Conservation (phyloP, 1,284 basidiomycete species). For the Bjerkandera adusta region DNA sequence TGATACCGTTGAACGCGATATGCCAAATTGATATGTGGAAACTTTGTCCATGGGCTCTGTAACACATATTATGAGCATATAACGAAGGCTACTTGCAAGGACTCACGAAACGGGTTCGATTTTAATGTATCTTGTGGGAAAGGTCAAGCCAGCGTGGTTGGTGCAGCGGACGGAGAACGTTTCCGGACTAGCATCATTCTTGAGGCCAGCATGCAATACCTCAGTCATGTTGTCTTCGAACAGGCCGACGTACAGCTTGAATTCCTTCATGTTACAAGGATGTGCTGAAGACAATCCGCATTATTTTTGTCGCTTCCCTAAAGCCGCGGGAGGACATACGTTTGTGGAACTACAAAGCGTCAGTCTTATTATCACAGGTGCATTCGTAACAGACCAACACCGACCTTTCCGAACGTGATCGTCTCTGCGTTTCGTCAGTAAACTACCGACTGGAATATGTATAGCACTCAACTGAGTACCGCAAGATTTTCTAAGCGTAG, state of each 20-base stretch:
- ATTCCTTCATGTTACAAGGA: slow-evolving; percentile 81
- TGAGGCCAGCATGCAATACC: slow-evolving; percentile 55
- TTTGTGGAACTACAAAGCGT: slow-evolving; percentile 46
- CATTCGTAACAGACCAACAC: slow-evolving; percentile 17
- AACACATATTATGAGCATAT: background rate
- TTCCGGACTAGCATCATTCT: slow-evolving; percentile 63
- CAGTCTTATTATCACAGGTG: background rate
- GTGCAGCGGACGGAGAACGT: slow-evolving; percentile 56
- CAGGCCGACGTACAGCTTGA: slow-evolving; percentile 66
- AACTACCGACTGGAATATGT: background rate
- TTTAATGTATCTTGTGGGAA: slow-evolving; percentile 69
- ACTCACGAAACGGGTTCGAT: slow-evolving; percentile 71
- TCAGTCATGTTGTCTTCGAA: slow-evolving; percentile 64
- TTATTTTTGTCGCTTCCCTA: slow-evolving; percentile 1
- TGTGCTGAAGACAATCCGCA: too few species aligned
- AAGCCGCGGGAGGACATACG: slow-evolving; percentile 35
- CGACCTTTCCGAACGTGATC: slow-evolving; percentile 78
- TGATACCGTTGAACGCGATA: slow-evolving; percentile 58
- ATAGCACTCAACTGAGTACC: slow-evolving; percentile 62
- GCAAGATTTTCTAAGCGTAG: slow-evolving; percentile 54
- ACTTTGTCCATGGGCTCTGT: slow-evolving; percentile 59
- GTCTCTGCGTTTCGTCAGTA: slow-evolving; percentile 42
- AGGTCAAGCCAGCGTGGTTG: slow-evolving; percentile 51
- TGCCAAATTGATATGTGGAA: slow-evolving; percentile 82
- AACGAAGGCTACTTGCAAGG: slow-evolving; percentile 1